Conservation (phyloP, 331 rosid genomes). For the Cydonia oblonga region DNA sequence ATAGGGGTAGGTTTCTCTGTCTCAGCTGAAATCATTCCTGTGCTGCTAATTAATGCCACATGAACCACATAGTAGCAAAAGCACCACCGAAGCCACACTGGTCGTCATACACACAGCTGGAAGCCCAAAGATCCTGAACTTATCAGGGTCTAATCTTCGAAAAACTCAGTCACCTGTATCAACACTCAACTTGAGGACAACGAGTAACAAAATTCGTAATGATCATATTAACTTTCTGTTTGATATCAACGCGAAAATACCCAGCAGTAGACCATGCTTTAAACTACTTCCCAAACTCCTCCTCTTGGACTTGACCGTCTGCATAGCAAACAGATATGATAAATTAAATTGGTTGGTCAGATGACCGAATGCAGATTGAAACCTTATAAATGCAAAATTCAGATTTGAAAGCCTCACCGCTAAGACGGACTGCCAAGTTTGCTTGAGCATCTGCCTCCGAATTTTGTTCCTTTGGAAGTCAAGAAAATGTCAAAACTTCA, state of each 20-base stretch:
- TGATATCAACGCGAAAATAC: not conserved
- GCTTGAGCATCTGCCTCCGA: constrained; percentile 91
- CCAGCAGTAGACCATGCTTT: not conserved
- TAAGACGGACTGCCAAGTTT: constrained; percentile 60
- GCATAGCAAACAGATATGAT: constrained; percentile 5
- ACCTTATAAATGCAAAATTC: not conserved
- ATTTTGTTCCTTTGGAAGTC: constrained; percentile 43
- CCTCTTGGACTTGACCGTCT: constrained; percentile 72
- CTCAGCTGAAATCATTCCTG: not conserved
- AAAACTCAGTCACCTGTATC: not conserved
- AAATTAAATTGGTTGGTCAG: not conserved
- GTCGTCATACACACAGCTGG: not conserved
- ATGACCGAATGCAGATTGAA: not conserved
- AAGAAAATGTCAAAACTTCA: constrained; percentile 11
- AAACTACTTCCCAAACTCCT: constrained; percentile 15
- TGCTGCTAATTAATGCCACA: not conserved
- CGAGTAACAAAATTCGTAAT: not conserved
- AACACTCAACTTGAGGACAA: not conserved
- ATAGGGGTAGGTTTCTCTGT: not conserved
- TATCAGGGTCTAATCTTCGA: not conserved
- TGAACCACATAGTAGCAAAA: not conserved
- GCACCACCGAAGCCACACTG: not conserved
- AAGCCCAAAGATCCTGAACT: not conserved
- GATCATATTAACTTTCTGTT: not conserved
- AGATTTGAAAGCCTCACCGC: constrained; percentile 39